Evolutionary conservation across 2,329 filamentous ascomycete genomes (phyloP).

Genomic region (Calonectria henricotiae): DNA sequence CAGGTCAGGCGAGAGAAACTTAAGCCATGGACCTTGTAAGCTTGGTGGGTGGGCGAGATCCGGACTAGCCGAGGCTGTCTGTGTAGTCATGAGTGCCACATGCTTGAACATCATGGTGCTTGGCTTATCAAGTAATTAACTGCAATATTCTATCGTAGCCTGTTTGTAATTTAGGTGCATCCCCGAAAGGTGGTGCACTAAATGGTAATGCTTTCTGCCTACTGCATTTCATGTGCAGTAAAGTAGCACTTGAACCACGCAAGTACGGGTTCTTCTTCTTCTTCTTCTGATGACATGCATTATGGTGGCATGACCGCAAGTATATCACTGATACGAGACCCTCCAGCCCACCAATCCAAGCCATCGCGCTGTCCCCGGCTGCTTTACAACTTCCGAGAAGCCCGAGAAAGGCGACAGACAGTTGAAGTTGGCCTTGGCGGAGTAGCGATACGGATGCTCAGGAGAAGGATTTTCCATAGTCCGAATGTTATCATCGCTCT

Average conservation of each 20-base stretch:
- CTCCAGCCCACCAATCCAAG: no score
- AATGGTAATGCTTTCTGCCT: neutral
- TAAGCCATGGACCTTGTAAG: slow-evolving; percentile 17
- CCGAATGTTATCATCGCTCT: no score
- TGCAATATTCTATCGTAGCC: neutral
- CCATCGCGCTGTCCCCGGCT: neutral
- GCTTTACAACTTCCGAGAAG: neutral
- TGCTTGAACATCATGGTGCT: no score
- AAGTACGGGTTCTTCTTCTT: neutral
- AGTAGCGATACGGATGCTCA: neutral
- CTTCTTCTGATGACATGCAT: neutral
- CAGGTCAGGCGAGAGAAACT: neutral
- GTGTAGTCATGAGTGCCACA: neutral
- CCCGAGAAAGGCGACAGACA: neutral
- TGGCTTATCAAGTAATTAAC: neutral
- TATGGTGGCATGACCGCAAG: neutral
- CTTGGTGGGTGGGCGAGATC: neutral
- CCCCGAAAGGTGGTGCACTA: neutral
- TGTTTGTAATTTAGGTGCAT: neutral
- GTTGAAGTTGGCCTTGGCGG: neutral
- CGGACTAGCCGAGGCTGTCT: slow-evolving; percentile 16
- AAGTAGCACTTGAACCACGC: neutral
- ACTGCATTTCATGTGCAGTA: neutral
- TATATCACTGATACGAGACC: neutral
- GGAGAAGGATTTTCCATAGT: neutral